Evolutionary conservation across 164 flowering plant genomes (phyloP), one percentile per base, ranked within the genome.

Genomic region (Magnolia sinica): DNA sequence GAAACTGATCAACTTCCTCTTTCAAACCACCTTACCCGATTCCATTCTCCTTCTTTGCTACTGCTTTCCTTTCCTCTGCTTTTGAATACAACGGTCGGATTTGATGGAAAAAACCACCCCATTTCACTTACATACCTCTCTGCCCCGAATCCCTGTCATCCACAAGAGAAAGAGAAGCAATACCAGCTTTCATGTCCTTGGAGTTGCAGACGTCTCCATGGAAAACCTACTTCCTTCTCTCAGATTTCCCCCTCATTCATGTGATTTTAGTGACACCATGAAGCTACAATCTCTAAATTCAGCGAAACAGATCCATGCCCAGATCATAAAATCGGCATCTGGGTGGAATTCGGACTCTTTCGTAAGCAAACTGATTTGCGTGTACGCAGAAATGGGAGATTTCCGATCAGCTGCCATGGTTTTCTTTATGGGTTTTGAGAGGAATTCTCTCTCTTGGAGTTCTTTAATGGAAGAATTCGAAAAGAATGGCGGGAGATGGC

Each of bases 241-340:
- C 9, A 27, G 29, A 49, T 73, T 66, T 71, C 50, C 45, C 11
- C 68, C 72, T 50, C 18, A 50, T 72, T 52, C 14, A 49, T 37
- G 20, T 71, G 50, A 29, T 70, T 74, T 37, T 8, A 59, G 73
- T 78, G 81, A 73, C 37, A 58, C 66, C 8, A 50, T 51, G 13
- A 75, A 82, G 76, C 64, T 79, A 22, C 79, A 76, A 16, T 82
- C 88, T 52, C 76, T 84, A 67, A 71, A 37, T 79, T 81, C 80
- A n/a, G 82, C 84, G 10, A 87, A 84, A 81, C 72, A 75, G 70
- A 68, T 77, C 75, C 93, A 90, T 84, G 80, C 92, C 88, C 87
- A 85, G 82, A 73, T 87, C 76, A 75, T 88, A 19, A 90, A 90
- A 87, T 71, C 72, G 77, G 51, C 77, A 19, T 45, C 70, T 2